Percentiles rank a stretch among this genome's conserved stretches.
Conservation (phyloP, 495 filamentous ascomycete genomes). For the Aspergillus egyptiacus region DNA sequence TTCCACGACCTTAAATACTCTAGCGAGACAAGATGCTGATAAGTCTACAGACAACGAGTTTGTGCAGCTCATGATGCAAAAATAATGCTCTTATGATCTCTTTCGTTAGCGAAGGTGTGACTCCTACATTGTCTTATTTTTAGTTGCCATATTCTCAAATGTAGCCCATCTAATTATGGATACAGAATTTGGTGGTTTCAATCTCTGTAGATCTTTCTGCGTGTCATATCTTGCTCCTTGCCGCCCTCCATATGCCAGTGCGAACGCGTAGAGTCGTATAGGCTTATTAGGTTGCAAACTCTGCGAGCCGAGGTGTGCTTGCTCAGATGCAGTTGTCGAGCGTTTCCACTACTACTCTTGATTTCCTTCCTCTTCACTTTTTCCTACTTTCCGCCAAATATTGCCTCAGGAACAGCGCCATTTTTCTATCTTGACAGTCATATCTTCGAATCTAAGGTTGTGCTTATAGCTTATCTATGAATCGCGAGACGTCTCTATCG, state of each 20-base stretch:
- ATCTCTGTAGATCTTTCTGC: conserved; percentile 21
- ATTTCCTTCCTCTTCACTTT: not conserved
- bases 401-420: no score
- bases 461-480: no score
- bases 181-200: conserved; percentile 24
- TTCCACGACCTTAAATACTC: not conserved
- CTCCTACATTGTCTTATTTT: conserved; percentile 20
- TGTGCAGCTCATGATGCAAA: conserved; percentile 99
- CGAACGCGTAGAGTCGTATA: conserved; percentile 5
- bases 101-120: conserved; percentile 31
- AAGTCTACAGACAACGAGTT: conserved; percentile 89
- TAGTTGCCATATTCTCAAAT: conserved; percentile 24
- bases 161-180: conserved; percentile 27
- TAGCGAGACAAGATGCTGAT: conserved; percentile 5
- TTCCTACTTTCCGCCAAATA: no score
- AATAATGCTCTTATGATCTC: conserved; percentile 50
- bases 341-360: not conserved
- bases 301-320: conserved; percentile 5
- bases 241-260: not conserved
- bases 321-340: not conserved
- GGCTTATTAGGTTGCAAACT: conserved; percentile 8
- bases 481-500: no score
- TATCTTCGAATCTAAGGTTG: no score
- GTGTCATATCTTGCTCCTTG: conserved; percentile 16
- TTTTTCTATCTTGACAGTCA: no score